phyloP scores from a whole-genome alignment of 257 asterid species.

The Apocynum venetum region DNA sequence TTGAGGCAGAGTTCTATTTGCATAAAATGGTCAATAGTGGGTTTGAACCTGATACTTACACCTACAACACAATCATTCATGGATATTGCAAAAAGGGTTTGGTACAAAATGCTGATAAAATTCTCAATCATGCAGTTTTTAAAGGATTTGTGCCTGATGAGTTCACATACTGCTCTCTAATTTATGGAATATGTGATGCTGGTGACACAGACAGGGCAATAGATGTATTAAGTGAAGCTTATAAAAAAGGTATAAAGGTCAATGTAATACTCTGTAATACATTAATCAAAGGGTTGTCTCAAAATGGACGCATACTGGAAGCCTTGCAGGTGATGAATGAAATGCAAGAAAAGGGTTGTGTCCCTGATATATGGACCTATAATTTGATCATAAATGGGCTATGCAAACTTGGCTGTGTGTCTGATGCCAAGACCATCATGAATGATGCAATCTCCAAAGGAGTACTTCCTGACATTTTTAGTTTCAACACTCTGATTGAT shows the following conservation, averaged over 20 bases:
- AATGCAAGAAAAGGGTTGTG: slow-evolving; percentile 64
- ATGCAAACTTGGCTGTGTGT: slow-evolving; percentile 80
- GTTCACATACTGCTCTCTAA: slow-evolving; percentile 71
- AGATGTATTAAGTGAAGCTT: slow-evolving; percentile 47
- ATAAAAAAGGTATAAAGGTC: slow-evolving; percentile 47
- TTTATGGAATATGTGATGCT: slow-evolving; percentile 66
- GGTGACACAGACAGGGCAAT: slow-evolving; percentile 71
- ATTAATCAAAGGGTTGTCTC: slow-evolving; percentile 68
- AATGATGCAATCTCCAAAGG: slow-evolving; percentile 67
- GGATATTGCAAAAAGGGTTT: slow-evolving; percentile 73
- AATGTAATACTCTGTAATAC: slow-evolving; percentile 56
- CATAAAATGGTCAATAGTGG: slow-evolving; percentile 76
- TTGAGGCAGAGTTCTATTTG: slow-evolving; percentile 69
- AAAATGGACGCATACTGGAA: slow-evolving; percentile 58
- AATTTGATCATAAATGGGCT: slow-evolving; percentile 72
- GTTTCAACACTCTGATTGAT: slow-evolving; percentile 84
- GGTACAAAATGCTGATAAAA: slow-evolving; percentile 57
- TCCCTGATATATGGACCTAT: slow-evolving; percentile 75
- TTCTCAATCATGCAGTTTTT: slow-evolving; percentile 59
- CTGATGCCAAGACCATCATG: slow-evolving; percentile 56
- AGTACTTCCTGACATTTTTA: slow-evolving; percentile 69
- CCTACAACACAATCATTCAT: slow-evolving; percentile 73
- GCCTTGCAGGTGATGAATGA: slow-evolving; percentile 69
- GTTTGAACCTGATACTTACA: slow-evolving; percentile 64
- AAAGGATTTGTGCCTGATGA: slow-evolving; percentile 81